Conservation (phyloP, 805 yeast genomes). For the Millerago galiae region DNA sequence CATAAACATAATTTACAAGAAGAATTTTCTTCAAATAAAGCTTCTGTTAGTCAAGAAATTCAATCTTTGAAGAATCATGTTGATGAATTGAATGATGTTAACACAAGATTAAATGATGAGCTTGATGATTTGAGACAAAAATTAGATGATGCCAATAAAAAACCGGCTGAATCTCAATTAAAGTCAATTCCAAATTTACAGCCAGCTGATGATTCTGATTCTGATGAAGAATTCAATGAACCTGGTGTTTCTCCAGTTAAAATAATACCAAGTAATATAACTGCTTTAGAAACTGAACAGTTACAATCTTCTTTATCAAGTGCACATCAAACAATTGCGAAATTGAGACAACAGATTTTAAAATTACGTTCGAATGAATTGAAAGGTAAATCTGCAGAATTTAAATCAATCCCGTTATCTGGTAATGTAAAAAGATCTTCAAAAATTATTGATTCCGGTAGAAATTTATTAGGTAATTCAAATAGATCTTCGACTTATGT, state of each 20-base stretch:
- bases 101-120: conserved; percentile 48
- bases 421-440: conserved; percentile 9
- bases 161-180: conserved; percentile 12
- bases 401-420: conserved; percentile 8
- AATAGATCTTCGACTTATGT: conserved; percentile 21
- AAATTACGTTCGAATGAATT: conserved; percentile 23
- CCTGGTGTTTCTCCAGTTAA: conserved; percentile 31
- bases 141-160: conserved; percentile 12
- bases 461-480: conserved; percentile 16
- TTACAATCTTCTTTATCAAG: conserved; percentile 55
- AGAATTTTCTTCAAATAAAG: conserved; percentile 32
- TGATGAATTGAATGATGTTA: conserved; percentile 61
- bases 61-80: conserved; percentile 45
- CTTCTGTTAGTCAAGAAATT: conserved; percentile 35
- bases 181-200: conserved; percentile 18
- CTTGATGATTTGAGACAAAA: conserved; percentile 22
- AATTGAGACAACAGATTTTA: conserved; percentile 37
- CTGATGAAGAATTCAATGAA: conserved; percentile 33
- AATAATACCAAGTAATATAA: conserved; percentile 33
- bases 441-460: conserved; percentile 7
- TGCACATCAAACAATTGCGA: conserved; percentile 58
- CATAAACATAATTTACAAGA: conserved; percentile 34
- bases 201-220: conserved; percentile 23
- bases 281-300: conserved; percentile 58
- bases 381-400: conserved; percentile 14